These are phyloP conservation scores for Kwoniella sp. DNA, from an alignment of 768 basidiomycete species.

Conservation along the genomic window DNA sequence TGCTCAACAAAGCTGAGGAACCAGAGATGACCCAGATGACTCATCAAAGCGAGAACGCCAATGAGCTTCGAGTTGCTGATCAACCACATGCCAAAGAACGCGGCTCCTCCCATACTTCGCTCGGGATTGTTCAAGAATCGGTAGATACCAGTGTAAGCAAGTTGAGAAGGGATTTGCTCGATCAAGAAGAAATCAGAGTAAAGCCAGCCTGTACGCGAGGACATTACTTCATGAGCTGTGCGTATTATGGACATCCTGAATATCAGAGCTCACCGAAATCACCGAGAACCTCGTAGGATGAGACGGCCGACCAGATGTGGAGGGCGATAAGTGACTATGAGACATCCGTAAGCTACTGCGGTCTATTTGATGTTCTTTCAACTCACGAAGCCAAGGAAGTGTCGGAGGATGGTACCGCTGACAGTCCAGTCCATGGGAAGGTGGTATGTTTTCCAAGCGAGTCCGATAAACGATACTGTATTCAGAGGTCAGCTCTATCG, in stretches of 20 bases:
- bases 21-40: slow-evolving; percentile 91
- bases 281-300: slow-evolving; percentile 89
- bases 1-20: slow-evolving; percentile 89
- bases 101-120: slow-evolving; percentile 84
- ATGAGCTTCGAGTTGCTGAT: slow-evolving; percentile 94
- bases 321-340: slow-evolving; percentile 75
- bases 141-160: slow-evolving; percentile 97
- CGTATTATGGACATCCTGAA: neutral
- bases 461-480: slow-evolving; percentile 76
- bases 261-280: slow-evolving; percentile 69
- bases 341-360: neutral
- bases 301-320: slow-evolving; percentile 86
- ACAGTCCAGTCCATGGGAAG: slow-evolving; percentile 82
- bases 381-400: slow-evolving; percentile 82
- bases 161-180: slow-evolving; percentile 82
- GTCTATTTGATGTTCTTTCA: neutral
- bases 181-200: slow-evolving; percentile 92
- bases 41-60: slow-evolving; percentile 75
- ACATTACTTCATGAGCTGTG: neutral
- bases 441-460: slow-evolving; percentile 88
- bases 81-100: slow-evolving; percentile 88
- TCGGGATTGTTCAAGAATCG: slow-evolving; percentile 96
- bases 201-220: slow-evolving; percentile 77
- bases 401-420: slow-evolving; percentile 80
- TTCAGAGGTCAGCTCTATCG: slow-evolving; percentile 2